Conservation (phyloP, 352 stramenopile species). For the Globisporangium polare region DNA sequence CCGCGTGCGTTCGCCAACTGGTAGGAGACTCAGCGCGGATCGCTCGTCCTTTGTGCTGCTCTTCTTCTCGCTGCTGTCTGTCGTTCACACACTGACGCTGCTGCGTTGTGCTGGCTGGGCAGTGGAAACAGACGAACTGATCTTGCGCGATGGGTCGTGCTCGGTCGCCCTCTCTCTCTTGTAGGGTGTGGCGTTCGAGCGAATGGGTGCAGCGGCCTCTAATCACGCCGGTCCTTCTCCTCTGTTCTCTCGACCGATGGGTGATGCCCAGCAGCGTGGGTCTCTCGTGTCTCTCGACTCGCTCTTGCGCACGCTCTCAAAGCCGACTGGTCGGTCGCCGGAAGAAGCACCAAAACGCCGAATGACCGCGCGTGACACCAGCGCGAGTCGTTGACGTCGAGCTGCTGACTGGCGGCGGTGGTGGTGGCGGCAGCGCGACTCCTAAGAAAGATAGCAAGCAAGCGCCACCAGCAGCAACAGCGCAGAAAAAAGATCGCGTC, state of each 20-base stretch:
- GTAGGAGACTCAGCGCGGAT: too few relatives aligned
- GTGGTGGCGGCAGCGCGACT: neutral
- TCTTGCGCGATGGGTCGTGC: neutral
- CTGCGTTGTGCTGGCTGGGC: neutral
- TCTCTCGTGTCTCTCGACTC: neutral
- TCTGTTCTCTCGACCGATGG: neutral
- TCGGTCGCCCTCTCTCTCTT: neutral
- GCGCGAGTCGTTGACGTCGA: neutral
- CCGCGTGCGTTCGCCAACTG: too few relatives aligned
- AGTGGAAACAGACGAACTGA: neutral
- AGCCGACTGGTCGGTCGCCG: neutral
- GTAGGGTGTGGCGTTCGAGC: neutral
- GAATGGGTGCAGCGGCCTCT: neutral
- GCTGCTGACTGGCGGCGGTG: too few relatives aligned
- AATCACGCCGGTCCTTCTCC: neutral
- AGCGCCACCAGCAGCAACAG: neutral
- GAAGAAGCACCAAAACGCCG: neutral
- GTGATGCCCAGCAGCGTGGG: neutral
- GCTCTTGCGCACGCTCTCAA: neutral
- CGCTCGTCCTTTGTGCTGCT: too few relatives aligned
- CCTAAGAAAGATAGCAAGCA: neutral
- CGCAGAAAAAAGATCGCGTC: neutral
- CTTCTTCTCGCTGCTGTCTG: too few relatives aligned
- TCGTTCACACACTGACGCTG: too few relatives aligned
- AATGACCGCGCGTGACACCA: conserved; percentile 1